Evolutionary conservation across 2,329 filamentous ascomycete species (phyloP), one percentile per base, ranked within the genome.

Genomic region (Ceratocystis ficicola): DNA sequence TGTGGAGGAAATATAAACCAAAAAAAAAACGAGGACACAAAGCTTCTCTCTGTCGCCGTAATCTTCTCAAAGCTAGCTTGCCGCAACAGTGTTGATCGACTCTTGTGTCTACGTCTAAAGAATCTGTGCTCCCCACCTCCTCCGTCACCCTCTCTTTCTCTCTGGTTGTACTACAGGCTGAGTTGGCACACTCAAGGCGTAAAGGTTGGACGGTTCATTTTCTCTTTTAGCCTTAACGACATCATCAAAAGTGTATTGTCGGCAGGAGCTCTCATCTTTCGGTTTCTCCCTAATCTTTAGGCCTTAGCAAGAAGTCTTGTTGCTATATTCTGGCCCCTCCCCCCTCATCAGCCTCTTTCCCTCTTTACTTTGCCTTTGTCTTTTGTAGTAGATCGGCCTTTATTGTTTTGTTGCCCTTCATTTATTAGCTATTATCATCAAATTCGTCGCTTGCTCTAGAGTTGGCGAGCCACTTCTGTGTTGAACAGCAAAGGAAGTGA

Each of bases 1-100:
- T 59, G 55, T 46, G 61, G 61, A 63, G 61, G 61, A 50, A 48
- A 46, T 63, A 48, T 48, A 48, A 63, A 63, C 41, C 59, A 41
- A 62, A 62, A 50, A 62, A 50, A 48, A 63, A 48, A 44, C 41
- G 41, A 30, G 44, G 44, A 46, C 44, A 63, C 61, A 46, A 63
- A 63, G 61, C 61, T 59, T 59, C 55, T 59, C 55, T 36, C 55
- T 59, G 55, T 59, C 55, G 55, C 55, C 36, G 55, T 59, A 59
- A 59, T 59, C 55, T 59, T 36, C 32, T 59, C 25, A 59, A 30
- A 59, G 55, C 22, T 30, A 36, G 55, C 55, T 59, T 59, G 55
- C 55, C 10, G 55, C 55, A 20, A 32, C 46, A 63, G 44, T 52
- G 30, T 64, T 55, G 46, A 48, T 30, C n/a, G 36, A 41, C 46